Conservation (phyloP, 352 stramenopile genomes). For the Phytophthora rubi region DNA sequence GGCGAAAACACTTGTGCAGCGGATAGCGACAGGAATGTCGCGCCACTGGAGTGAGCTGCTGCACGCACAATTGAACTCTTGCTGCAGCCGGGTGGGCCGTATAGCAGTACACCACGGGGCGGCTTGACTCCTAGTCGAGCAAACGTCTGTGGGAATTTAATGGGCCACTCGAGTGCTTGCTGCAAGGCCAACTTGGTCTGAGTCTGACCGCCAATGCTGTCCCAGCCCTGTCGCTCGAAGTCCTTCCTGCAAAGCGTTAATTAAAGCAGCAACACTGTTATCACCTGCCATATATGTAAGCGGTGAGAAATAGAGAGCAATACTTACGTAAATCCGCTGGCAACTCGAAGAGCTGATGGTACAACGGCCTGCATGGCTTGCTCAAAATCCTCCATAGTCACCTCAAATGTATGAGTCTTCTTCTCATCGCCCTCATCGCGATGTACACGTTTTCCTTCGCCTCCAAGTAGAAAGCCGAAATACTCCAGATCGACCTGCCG, state of each 20-base stretch:
- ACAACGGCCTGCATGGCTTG: constrained; percentile 74
- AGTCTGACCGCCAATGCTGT: constrained; percentile 77
- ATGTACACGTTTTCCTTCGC: background rate
- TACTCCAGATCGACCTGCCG: constrained; percentile 30
- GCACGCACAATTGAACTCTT: constrained; percentile 92
- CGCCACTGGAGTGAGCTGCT: constrained; percentile 71
- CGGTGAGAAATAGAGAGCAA: background rate
- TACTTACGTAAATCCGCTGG: constrained; percentile 62
- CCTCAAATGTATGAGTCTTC: constrained; percentile 41
- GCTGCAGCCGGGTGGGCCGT: constrained; percentile 90
- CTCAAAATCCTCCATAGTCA: constrained; percentile 79
- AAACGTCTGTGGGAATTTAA: constrained; percentile 82
- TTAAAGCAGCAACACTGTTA: background rate
- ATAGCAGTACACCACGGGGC: constrained; percentile 86
- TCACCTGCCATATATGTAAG: background rate
- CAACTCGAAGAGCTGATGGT: constrained; percentile 68
- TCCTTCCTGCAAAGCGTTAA: constrained; percentile 47
- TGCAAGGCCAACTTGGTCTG: constrained; percentile 78
- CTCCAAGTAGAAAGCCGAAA: constrained; percentile 56
- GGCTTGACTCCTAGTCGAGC: constrained; percentile 69
- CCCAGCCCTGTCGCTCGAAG: constrained; percentile 69
- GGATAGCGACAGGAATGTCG: constrained; percentile 89
- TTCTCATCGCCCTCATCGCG: constrained; percentile 3
- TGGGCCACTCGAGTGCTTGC: constrained; percentile 90
- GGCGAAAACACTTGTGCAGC: constrained; percentile 89